Base-by-base conservation (phyloP, 139 green algal species). In the Chlorella sp. region DNA sequence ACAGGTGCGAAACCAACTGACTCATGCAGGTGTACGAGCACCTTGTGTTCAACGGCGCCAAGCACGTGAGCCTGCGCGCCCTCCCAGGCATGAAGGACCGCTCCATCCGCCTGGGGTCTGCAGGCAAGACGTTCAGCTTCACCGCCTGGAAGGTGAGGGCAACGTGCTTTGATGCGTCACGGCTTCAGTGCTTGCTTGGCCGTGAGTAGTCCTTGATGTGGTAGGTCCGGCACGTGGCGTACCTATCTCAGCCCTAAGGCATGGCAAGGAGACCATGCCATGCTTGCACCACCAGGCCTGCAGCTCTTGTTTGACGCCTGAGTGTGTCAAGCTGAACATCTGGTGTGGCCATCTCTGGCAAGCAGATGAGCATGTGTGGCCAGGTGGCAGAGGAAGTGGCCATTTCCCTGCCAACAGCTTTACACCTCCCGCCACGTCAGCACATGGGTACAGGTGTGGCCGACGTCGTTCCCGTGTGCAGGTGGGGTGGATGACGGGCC, bases 81-180 rank as follows among this genome's bases (percentile, higher is more conserved):
- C 71, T 94, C 63, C 82, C 86, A 14, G 89, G 81, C 72, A 96
- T 96, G 90, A 27, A 2, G 31, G 71, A 90, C 32, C 82, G 89
- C 33, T 71, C 63, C 36, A 77, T 95, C 3, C 78, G 90, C 17
- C 85, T 95, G 55, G 88, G 89, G 1, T 89, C 79, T 31, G 91
- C 91, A 0, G 90, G 89, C 59, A 96, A 96, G 80, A 96, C 91
- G 6, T 96, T 96, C 72, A 86, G 71, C 29, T 90, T 96, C 75
- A 96, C 91, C 1, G 87, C 83, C 0, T 96, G 90, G 87, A 96
- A 95, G 89, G 88, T 94, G 62, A 5, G 62, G 20, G 49, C 20
- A 26, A 59, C 49, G 20, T 59, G 49, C 49, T 26, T 59, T 26
- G 14, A 59, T 59, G 20, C 49, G 20, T 59, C 14, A 14, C 14